phyloP scores from a whole-genome alignment of 495 filamentous ascomycete species.

The Tetracladium setigerum region DNA sequence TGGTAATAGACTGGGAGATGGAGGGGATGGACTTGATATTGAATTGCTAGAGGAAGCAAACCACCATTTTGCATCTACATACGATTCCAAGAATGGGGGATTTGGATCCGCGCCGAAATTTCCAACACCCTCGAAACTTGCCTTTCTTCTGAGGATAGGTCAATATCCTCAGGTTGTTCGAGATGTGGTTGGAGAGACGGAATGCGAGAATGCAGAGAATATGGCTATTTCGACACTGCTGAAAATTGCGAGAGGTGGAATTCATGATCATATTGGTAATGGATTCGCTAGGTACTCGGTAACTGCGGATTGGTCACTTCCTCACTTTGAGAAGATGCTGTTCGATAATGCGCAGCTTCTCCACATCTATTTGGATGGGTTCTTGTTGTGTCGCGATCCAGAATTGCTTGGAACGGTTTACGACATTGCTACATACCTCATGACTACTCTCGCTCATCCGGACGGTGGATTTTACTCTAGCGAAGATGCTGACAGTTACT shows the following conservation, averaged over 20 bases:
- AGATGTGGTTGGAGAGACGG: constrained; percentile 79
- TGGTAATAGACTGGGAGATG: constrained; percentile 40
- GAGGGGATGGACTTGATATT: constrained; percentile 64
- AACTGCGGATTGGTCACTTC: constrained; percentile 83
- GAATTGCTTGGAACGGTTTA: constrained; percentile 76
- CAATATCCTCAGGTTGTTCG: constrained; percentile 63
- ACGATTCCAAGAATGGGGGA: constrained; percentile 70
- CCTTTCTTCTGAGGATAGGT: constrained; percentile 71
- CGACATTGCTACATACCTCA: constrained; percentile 78
- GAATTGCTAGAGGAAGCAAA: constrained; percentile 90
- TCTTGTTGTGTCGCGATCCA: constrained; percentile 58
- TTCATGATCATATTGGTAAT: constrained; percentile 87
- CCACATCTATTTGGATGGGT: constrained; percentile 82
- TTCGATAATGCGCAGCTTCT: constrained; percentile 90
- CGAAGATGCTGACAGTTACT: constrained; percentile 88
- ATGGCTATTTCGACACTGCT: constrained; percentile 82
- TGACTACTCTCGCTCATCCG: constrained; percentile 53
- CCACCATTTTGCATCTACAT: constrained; percentile 67
- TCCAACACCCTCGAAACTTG: constrained; percentile 77
- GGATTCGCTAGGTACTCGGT: constrained; percentile 90
- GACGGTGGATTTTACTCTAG: constrained; percentile 79
- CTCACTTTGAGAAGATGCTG: constrained; percentile 98
- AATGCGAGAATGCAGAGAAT: constrained; percentile 62
- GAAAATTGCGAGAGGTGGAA: constrained; percentile 76
- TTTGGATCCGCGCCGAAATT: constrained; percentile 85